Percentiles rank a stretch among this genome's conserved stretches.
Conservation (phyloP, 257 asterid species). For the Marsdenia floribunda region DNA sequence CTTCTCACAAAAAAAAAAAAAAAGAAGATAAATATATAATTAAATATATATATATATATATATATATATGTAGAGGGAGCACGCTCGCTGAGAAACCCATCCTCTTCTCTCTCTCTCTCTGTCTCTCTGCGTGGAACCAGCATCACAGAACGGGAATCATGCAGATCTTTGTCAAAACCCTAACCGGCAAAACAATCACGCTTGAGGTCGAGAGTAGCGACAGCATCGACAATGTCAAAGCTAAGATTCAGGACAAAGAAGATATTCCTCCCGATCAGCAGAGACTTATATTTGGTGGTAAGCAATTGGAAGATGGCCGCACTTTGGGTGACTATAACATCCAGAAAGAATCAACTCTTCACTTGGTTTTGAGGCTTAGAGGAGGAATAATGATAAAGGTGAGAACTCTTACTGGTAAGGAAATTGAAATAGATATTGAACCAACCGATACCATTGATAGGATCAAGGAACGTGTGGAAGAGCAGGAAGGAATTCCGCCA, state of each 20-base stretch:
- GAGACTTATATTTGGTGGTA: constrained; percentile 65
- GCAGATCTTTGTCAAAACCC: constrained; percentile 92
- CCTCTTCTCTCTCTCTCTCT: background rate
- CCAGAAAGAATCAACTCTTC: constrained; percentile 61
- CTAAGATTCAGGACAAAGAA: constrained; percentile 92
- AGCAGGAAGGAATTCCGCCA: constrained; percentile 77
- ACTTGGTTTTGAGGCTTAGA: constrained; percentile 59
- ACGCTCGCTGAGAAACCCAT: no score
- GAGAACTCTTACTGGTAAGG: constrained; percentile 63
- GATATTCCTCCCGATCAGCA: constrained; percentile 74
- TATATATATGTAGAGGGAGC: no score
- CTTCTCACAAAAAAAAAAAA: no score
- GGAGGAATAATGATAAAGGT: constrained; percentile 82
- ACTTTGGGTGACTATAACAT: constrained; percentile 63
- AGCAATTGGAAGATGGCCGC: constrained; percentile 68
- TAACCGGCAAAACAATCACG: constrained; percentile 74
- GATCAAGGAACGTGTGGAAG: constrained; percentile 67
- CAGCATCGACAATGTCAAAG: constrained; percentile 72
- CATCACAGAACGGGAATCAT: constrained; percentile 18
- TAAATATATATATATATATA: no score
- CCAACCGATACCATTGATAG: constrained; percentile 63
- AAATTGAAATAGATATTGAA: constrained; percentile 65
- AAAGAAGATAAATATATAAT: no score
- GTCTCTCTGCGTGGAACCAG: background rate
- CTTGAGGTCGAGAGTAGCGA: constrained; percentile 82